Conservation (phyloP, 2,329 filamentous ascomycete species). For the Raffaelea albimanens region DNA sequence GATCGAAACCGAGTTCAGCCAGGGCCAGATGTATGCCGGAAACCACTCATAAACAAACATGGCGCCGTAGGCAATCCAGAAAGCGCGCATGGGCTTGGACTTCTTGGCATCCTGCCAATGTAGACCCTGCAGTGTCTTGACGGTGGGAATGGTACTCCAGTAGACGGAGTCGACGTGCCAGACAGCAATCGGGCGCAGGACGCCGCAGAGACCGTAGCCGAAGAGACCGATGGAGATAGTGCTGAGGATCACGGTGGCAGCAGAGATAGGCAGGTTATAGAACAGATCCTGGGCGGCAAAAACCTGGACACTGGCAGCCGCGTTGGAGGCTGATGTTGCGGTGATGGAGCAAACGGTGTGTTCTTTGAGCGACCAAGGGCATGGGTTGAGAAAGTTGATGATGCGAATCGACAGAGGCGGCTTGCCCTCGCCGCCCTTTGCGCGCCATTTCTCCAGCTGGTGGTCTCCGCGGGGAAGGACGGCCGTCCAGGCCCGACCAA, state of each 20-base stretch:
- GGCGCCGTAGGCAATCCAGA: constrained; percentile 27
- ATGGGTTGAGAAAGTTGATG: constrained; percentile 37
- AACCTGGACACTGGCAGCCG: constrained; percentile 27
- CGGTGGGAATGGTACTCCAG: constrained; percentile 42
- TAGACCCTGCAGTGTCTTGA: constrained; percentile 43
- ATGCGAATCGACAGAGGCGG: constrained; percentile 30
- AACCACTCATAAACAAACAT: constrained; percentile 44
- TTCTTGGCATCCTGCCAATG: constrained; percentile 42
- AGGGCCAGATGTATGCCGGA: constrained; percentile 45
- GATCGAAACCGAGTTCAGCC: constrained; percentile 45
- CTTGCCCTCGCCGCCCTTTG: constrained; percentile 22
- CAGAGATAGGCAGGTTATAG: constrained; percentile 35
- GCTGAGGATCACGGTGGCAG: constrained; percentile 36
- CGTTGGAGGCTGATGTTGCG: constrained; percentile 43
- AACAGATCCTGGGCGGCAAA: constrained; percentile 42
- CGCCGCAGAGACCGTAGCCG: constrained; percentile 43
- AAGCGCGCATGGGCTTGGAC: constrained; percentile 40
- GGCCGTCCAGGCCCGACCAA: constrained; percentile 37
- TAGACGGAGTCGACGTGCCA: constrained; percentile 49
- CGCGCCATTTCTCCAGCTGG: constrained; percentile 36
- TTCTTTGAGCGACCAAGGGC: constrained; percentile 45
- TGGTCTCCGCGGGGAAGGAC: constrained; percentile 42
- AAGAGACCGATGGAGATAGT: constrained; percentile 46
- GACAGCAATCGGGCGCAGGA: constrained; percentile 43
- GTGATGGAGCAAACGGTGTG: constrained; percentile 45